Evolutionary conservation across 108 stramenopile genomes (phyloP).

Genomic region (Schizochytrium sp.): DNA sequence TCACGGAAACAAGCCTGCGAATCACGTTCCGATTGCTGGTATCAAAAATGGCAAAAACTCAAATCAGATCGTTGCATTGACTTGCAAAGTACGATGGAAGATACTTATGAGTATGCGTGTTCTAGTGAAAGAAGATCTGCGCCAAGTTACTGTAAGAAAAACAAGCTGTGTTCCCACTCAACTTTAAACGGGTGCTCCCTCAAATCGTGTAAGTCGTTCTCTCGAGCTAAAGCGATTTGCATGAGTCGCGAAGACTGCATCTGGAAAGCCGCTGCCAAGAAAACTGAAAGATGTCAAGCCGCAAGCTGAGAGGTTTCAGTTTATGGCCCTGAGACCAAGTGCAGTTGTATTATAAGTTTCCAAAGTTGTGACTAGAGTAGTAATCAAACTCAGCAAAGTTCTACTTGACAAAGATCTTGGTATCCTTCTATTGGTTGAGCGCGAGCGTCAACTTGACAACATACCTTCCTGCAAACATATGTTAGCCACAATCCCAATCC

Average conservation of each 20-base stretch:
- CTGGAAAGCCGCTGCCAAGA: slow-evolving; percentile 11
- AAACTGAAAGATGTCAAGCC: neutral
- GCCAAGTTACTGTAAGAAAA: neutral
- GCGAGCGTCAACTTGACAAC: too few species aligned
- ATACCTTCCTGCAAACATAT: too few species aligned
- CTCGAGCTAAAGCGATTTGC: neutral
- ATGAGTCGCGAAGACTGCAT: slow-evolving; percentile 2
- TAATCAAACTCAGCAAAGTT: too few species aligned
- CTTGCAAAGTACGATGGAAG: neutral
- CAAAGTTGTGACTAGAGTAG: too few species aligned
- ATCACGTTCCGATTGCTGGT: neutral
- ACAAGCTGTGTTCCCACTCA: neutral
- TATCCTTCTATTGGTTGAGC: too few species aligned
- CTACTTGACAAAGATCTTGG: too few species aligned
- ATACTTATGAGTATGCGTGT: neutral
- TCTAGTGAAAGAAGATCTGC: neutral
- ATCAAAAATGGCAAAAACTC: neutral
- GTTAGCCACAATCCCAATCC: too few species aligned
- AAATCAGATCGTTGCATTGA: neutral
- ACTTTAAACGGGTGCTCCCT: neutral
- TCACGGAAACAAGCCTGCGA: neutral
- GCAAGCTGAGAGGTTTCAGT: neutral
- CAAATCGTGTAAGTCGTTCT: neutral
- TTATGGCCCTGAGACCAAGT: too few species aligned
- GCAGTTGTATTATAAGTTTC: too few species aligned